These are phyloP conservation scores for Aspergillus wentii DNA, from an alignment of 495 filamentous ascomycete species.

Conservation along the genomic window DNA sequence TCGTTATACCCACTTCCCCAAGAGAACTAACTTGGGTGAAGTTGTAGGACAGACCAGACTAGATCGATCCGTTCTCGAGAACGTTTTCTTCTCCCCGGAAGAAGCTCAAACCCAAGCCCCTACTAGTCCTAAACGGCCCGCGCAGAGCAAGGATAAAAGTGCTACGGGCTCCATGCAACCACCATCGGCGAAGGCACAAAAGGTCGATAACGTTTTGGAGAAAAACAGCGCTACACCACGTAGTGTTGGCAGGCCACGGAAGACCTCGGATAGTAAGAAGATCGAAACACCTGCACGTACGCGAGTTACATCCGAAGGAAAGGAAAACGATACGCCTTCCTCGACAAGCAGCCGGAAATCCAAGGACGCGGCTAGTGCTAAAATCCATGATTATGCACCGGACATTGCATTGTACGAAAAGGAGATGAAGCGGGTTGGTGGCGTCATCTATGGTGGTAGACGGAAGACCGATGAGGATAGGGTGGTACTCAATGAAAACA, in stretches of 20 bases:
- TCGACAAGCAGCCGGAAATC: conserved; percentile 77
- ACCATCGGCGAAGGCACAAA: conserved; percentile 12
- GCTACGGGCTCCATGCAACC: conserved; percentile 13
- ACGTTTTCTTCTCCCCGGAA: conserved; percentile 45
- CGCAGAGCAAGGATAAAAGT: conserved; percentile 36
- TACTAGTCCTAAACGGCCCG: conserved; percentile 19
- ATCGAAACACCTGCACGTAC: conserved; percentile 44
- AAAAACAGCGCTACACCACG: conserved; percentile 24
- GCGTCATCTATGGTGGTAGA: conserved; percentile 69
- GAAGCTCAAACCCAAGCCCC: conserved; percentile 16
- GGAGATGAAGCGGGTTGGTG: conserved; percentile 84
- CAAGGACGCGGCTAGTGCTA: conserved; percentile 73
- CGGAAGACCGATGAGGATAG: conserved; percentile 48
- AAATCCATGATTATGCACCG: conserved; percentile 67
- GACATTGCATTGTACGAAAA: conserved; percentile 91
- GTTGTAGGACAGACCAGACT: conserved; percentile 82
- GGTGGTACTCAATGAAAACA: conserved; percentile 24
- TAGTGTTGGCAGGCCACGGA: conserved; percentile 22
- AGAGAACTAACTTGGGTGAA: conserved; percentile 85
- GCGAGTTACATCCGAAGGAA: conserved; percentile 47
- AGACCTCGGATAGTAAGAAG: conserved; percentile 18
- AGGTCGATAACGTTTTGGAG: conserved; percentile 10
- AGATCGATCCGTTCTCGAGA: conserved; percentile 50
- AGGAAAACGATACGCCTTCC: conserved; percentile 84
- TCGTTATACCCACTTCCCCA: conserved; percentile 78